Base-by-base conservation (phyloP, 2,329 filamentous ascomycete species). In the Claviceps africana region DNA sequence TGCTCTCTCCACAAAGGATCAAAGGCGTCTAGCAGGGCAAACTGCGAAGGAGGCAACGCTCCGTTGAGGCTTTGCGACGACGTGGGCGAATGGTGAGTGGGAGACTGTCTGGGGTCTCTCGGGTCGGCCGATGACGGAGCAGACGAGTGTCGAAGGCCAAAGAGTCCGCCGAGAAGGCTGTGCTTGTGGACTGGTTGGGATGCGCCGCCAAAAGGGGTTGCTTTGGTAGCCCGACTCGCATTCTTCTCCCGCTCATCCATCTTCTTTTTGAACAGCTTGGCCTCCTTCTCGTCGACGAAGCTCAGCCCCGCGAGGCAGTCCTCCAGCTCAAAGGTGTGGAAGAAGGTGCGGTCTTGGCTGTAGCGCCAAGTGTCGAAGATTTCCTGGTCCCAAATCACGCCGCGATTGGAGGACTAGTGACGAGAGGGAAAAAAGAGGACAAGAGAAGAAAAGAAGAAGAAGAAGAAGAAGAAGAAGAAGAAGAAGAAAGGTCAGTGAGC, bases 211-310 rank as follows among this genome's bases (percentile, higher is more conserved):
- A 95, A 95, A 0, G 86, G 84, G 35, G 86, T 91, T 56, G 81
- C 77, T 65, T 75, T 82, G 3, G 90, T 96, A 56, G 84, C 82
- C 72, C 94, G 94, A 71, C 85, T 91, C 42, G 89, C 91, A 70
- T 91, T 90, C 78, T 95, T 96, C 71, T 97, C 90, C 58, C 90
- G 79, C 64, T 96, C 90, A 60, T 93, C 85, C 79, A 98, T 87
- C 75, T 96, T 97, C 77, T 96, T 95, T 69, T 90, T 84, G 72
- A 98, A 97, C 54, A 88, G 86, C 70, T 88, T 94, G 35, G 93
- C 93, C 72, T 98, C 93, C 70, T 96, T 97, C 73, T 97, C 93
- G 67, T 97, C 93, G 55, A 85, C 83, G 63, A 98, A 98, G 25
- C 88, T 95, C 55, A 98, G 72, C 0, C 84, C 93, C 6, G 89